Evolutionary conservation across 495 filamentous ascomycete species (phyloP), one percentile per base, ranked within the genome.

Genomic region (Podospora australis): DNA sequence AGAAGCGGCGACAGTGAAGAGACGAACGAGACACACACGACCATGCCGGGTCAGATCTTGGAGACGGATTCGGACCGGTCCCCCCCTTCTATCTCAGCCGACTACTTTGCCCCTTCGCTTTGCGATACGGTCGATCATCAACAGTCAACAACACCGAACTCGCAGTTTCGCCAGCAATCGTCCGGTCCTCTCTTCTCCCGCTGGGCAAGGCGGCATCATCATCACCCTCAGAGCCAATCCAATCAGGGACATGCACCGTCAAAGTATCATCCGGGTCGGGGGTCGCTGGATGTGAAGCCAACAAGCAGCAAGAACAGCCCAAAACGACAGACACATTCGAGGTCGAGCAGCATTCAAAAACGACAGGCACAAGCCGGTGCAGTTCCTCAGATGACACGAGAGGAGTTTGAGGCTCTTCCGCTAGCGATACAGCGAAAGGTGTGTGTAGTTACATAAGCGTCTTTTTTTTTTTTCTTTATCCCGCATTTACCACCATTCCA

Each of bases 351-450:
- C 44, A 47, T 54, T 14, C 50, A 60, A 44, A 59, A 52, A 48
- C 50, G 53, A 42, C 55, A 55, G 32, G 30, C 57, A 7, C 59
- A 59, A 41, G 22, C 52, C 13, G 45, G 43, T 14, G 43, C 40
- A 6, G 55, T 59, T 14, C 64, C 64, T 29, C 64, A 65, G 46
- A 60, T 67, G 59, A 65, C 64, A 11, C 48, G 55, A 14, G 62
- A 67, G 34, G 62, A 67, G 44, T 67, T 67, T 39, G 73, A 80
- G 49, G 70, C 70, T 44, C 62, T 81, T 59, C 79, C 79, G n/a
- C 57, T 77, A 35, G 72, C 77, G 5, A 70, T 81, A 19, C 68
- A 75, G 49, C 66, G 77, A 54, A 81, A 80, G 69, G 78, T 78
- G 64, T 59, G 72, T 69, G 56, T 17, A 39, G n/a, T n/a, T n/a